These are phyloP conservation scores for Fusarium foetens DNA, from an alignment of 2,329 filamentous ascomycete species.

Conservation along the genomic window DNA sequence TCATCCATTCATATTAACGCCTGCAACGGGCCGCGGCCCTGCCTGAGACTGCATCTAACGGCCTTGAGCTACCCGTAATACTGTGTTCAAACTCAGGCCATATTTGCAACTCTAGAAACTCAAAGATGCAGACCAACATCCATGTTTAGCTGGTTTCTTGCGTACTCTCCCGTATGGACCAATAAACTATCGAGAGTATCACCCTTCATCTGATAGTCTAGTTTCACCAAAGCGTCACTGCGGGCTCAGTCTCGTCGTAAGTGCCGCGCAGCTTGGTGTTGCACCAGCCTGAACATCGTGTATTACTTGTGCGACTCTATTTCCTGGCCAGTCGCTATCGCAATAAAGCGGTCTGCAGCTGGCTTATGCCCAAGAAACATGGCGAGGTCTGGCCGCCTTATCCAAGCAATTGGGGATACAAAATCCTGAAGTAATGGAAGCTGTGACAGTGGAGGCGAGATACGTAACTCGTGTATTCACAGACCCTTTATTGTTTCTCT, in stretches of 20 bases:
- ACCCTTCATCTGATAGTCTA: neutral
- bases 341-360: slow-evolving; percentile 3
- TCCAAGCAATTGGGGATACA: neutral
- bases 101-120: neutral
- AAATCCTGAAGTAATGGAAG: neutral
- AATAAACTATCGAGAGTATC: neutral
- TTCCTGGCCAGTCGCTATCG: slow-evolving; percentile 7
- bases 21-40: slow-evolving; percentile 28
- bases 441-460: neutral
- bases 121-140: neutral
- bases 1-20: neutral
- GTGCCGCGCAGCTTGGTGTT: slow-evolving; percentile 23
- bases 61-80: neutral
- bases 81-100: neutral
- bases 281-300: slow-evolving; percentile 6
- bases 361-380: neutral
- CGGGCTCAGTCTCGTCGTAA: slow-evolving; percentile 14
- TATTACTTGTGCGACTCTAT: slow-evolving; percentile 25
- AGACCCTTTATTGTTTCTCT: neutral
- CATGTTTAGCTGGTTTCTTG: neutral
- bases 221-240: slow-evolving; percentile 11
- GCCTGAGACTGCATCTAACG: slow-evolving; percentile 11
- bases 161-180: neutral
- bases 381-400: neutral
- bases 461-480: neutral